Evolutionary conservation across 257 asterid species (phyloP), one percentile per base, ranked within the genome.

Genomic region (Paraleonurus japonicus): DNA sequence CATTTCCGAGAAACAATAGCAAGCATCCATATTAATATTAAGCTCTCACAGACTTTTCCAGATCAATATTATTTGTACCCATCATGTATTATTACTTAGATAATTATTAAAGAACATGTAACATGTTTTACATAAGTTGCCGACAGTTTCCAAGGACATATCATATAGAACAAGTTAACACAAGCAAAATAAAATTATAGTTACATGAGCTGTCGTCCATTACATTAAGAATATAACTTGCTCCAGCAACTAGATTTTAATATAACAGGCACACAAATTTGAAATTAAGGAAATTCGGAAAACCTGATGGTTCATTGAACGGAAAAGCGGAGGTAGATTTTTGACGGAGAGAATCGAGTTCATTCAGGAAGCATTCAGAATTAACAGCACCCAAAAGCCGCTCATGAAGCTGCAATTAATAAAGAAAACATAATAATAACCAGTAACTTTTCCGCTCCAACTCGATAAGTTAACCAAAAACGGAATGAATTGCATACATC

Each of bases 251-350:
- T 50, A 20, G 47, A 69, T 28, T 50, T 53, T 7, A 22, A 17
- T 35, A 22, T 1, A 24, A 54, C 41, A n/a, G n/a, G 17, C 32
- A 10, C 9, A 4, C n/a, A 28, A 33, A 57, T 47, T n/a, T 24
- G 10, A 22, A 57, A 16, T 7, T 0, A 32, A 27, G 51, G 12
- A 43, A 28, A 64, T 12, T 9, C 22, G 16, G 53, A 61, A 62
- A 74, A 92, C 98, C 97, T 84, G 96, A 79, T 47, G 90, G 81
- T 69, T 83, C 95, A 57, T 83, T 76, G 61, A 88, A 90, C 4
- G 95, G 96, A 81, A 90, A 90, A 37, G 76, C 57, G 80, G 74
- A 65, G 22, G 33, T 37, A 23, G 89, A 77, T 63, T 80, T 81
- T 55, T 81, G 68, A 69, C 77, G 82, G 39, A 77, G 83, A 53